Evolutionary conservation across 2,329 filamentous ascomycete genomes (phyloP).

Genomic region (Chrysosporium queenslandicum): DNA sequence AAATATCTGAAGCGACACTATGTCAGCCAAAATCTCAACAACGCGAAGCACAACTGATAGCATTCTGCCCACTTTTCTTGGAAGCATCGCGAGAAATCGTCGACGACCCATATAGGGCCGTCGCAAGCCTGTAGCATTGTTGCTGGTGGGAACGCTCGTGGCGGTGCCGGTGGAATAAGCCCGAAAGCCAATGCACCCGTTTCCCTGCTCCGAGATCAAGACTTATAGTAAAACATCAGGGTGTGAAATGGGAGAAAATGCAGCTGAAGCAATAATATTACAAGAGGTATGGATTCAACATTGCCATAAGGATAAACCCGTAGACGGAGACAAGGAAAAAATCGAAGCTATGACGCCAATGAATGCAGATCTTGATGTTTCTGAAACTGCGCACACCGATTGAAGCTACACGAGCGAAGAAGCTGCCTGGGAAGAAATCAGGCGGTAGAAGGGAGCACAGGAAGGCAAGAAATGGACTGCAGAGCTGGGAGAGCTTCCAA

Average conservation of each 20-base stretch:
- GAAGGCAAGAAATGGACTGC: too few relatives aligned
- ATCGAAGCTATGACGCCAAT: not conserved
- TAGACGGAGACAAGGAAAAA: not conserved
- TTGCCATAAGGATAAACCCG: not conserved
- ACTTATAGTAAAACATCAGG: not conserved
- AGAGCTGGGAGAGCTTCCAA: not conserved
- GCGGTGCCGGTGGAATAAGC: too few relatives aligned
- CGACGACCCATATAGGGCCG: slow-evolving; percentile 49
- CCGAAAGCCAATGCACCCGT: not conserved
- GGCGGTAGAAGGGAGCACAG: too few relatives aligned
- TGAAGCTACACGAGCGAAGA: not conserved
- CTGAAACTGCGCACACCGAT: not conserved
- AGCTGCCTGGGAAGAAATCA: not conserved
- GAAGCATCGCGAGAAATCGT: slow-evolving; percentile 55
- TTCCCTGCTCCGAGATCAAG: not conserved
- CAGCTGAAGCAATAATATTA: not conserved
- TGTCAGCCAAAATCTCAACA: not conserved
- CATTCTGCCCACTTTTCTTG: slow-evolving; percentile 45
- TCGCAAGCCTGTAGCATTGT: slow-evolving; percentile 49
- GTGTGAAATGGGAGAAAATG: not conserved
- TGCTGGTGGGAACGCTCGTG: not conserved
- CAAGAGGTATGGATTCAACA: not conserved
- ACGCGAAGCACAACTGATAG: not conserved
- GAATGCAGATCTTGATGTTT: too few relatives aligned
- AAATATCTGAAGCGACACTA: slow-evolving; percentile 44